Percentiles rank a stretch among this genome's conserved stretches.
Evolutionary conservation across 208 protist genomes (phyloP).

Genomic region (Leishmania guyanensis): DNA sequence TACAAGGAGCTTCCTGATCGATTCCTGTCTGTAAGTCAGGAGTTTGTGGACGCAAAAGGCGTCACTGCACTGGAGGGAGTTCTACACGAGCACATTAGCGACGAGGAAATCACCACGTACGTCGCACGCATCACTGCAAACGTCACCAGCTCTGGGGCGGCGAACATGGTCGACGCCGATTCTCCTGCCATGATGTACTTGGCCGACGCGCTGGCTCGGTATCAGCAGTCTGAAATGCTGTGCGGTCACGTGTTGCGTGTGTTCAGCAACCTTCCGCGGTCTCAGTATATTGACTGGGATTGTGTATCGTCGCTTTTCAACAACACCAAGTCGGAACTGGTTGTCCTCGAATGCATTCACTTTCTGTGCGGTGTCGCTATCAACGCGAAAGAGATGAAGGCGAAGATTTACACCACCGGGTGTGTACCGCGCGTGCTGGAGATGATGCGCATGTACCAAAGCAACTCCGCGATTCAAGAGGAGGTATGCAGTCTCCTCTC

Average conservation of each 20-base stretch:
- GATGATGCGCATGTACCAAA: constrained; percentile 65
- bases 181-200: constrained; percentile 69
- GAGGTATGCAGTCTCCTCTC: constrained; percentile 85
- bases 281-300: constrained; percentile 78
- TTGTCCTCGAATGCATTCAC: constrained; percentile 73
- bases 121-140: constrained; percentile 75
- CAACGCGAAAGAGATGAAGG: constrained; percentile 86
- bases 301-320: constrained; percentile 62
- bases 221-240: constrained; percentile 65
- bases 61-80: constrained; percentile 64
- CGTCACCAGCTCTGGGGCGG: constrained; percentile 66
- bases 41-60: constrained; percentile 80
- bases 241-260: constrained; percentile 80
- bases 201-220: constrained; percentile 62
- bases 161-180: constrained; percentile 52
- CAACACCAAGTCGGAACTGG: constrained; percentile 66
- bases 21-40: constrained; percentile 60
- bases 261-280: constrained; percentile 82
- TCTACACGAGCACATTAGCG: constrained; percentile 63
- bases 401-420: constrained; percentile 72
- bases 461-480: constrained; percentile 77
- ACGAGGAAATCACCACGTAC: constrained; percentile 78
- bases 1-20: constrained; percentile 73
- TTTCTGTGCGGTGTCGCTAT: constrained; percentile 84
- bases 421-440: constrained; percentile 81